A percentile compares a stretch with the other conserved stretches of the same genome.
These are phyloP conservation scores for Botrytis sinoallii DNA, from an alignment of 2,329 filamentous ascomycete genomes.

Conservation along the genomic window DNA sequence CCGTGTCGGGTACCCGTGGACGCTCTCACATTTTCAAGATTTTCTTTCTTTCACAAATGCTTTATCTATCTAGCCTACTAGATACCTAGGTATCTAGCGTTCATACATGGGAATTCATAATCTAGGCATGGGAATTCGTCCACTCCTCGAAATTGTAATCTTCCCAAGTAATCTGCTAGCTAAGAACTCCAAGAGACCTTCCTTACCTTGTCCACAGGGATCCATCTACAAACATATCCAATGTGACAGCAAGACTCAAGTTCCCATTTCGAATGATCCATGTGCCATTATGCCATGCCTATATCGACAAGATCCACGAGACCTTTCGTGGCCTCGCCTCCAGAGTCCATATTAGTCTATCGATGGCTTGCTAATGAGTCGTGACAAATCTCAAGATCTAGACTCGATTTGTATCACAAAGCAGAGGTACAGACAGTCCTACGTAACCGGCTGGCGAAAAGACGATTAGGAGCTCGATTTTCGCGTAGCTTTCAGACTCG, in stretches of 20 bases:
- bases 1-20: too few relatives aligned
- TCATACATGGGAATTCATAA: not conserved
- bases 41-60: not conserved
- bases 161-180: not conserved
- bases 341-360: not conserved
- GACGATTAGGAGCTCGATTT: not conserved
- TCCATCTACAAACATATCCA: not conserved
- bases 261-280: not conserved
- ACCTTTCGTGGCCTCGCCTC: not conserved
- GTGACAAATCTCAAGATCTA: not conserved
- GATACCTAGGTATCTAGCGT: not conserved
- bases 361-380: not conserved
- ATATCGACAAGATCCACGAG: not conserved
- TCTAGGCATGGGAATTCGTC: not conserved
- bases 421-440: not conserved
- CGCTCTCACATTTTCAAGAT: not conserved
- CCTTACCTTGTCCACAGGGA: not conserved
- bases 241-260: not conserved
- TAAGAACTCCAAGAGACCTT: not conserved
- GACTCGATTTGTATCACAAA: conserved; percentile 13
- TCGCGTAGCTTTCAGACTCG: not conserved
- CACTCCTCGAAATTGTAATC: not conserved
- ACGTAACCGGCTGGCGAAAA: not conserved
- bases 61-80: not conserved
- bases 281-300: not conserved